These are phyloP conservation scores for Pichia scutulata DNA, from an alignment of 805 yeast species.

Conservation along the genomic window DNA sequence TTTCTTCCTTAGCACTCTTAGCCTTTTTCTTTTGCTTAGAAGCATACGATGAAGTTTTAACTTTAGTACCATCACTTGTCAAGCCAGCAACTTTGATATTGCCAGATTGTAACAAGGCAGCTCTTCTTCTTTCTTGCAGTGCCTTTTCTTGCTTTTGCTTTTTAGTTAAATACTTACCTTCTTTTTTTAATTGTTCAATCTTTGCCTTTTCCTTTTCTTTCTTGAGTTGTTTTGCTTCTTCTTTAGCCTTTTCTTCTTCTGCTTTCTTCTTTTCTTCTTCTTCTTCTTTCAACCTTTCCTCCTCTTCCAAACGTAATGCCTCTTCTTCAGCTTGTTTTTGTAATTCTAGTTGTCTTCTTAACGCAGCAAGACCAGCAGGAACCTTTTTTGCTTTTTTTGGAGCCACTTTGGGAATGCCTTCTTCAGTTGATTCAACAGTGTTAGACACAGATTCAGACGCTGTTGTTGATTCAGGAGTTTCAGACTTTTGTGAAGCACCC, in stretches of 20 bases:
- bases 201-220: slow-evolving; percentile 82
- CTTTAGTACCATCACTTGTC: slow-evolving; percentile 21
- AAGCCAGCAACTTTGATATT: slow-evolving; percentile 72
- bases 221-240: slow-evolving; percentile 57
- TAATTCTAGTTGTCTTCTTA: slow-evolving; percentile 82
- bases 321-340: slow-evolving; percentile 86
- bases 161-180: slow-evolving; percentile 89
- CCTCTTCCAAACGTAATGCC: slow-evolving; percentile 63
- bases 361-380: slow-evolving; percentile 87
- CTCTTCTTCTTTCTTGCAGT: slow-evolving; percentile 79
- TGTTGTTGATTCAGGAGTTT: slow-evolving; percentile 35
- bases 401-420: slow-evolving; percentile 21
- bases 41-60: slow-evolving; percentile 41
- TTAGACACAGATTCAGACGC: slow-evolving; percentile 7
- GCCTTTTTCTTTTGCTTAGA: slow-evolving; percentile 55
- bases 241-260: slow-evolving; percentile 58
- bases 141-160: slow-evolving; percentile 93
- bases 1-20: slow-evolving; percentile 20
- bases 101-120: slow-evolving; percentile 69
- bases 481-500: slow-evolving; percentile 44
- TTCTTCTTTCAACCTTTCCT: slow-evolving; percentile 41
- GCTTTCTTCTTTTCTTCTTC: slow-evolving; percentile 44
- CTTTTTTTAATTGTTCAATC: slow-evolving; percentile 89
- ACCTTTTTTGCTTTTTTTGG: slow-evolving; percentile 62
- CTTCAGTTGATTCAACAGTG: slow-evolving; percentile 17